Percentiles rank a stretch among this genome's conserved stretches.
Conservation (phyloP, 2,329 filamentous ascomycete genomes). For the Colletotrichum tropicicola region DNA sequence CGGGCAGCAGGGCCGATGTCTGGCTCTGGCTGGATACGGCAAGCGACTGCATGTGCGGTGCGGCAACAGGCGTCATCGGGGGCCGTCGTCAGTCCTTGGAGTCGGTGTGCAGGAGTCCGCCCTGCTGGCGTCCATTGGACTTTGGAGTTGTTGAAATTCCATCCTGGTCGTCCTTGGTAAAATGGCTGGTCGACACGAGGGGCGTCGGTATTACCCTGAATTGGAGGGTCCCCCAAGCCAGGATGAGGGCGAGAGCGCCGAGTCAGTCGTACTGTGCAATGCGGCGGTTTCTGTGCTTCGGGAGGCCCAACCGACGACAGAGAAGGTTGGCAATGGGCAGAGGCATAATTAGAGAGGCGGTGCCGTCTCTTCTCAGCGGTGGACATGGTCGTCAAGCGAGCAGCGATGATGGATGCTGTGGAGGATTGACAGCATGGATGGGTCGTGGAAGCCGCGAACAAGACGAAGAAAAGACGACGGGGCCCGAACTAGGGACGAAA, state of each 20-base stretch:
- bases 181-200: not conserved
- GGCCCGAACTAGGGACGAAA: constrained; percentile 22
- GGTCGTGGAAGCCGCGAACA: constrained; percentile 5
- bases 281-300: not conserved
- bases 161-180: not conserved
- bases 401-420: constrained; percentile 12
- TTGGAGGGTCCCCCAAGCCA: not conserved
- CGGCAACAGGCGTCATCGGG: not conserved
- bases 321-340: not conserved
- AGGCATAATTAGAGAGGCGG: not conserved
- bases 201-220: not conserved
- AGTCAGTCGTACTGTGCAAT: not conserved
- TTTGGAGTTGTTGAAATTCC: not conserved
- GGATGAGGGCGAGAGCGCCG: not conserved
- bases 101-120: not conserved
- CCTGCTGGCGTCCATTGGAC: not conserved
- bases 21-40: not conserved
- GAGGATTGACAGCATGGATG: constrained; percentile 14
- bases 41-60: not conserved
- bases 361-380: constrained; percentile 7
- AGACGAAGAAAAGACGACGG: constrained; percentile 24
- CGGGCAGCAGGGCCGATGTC: not conserved
- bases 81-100: not conserved
- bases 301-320: not conserved
- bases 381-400: not conserved